These are phyloP conservation scores for Boletus tomentosulus DNA, from an alignment of 768 basidiomycete species.

Conservation along the genomic window DNA sequence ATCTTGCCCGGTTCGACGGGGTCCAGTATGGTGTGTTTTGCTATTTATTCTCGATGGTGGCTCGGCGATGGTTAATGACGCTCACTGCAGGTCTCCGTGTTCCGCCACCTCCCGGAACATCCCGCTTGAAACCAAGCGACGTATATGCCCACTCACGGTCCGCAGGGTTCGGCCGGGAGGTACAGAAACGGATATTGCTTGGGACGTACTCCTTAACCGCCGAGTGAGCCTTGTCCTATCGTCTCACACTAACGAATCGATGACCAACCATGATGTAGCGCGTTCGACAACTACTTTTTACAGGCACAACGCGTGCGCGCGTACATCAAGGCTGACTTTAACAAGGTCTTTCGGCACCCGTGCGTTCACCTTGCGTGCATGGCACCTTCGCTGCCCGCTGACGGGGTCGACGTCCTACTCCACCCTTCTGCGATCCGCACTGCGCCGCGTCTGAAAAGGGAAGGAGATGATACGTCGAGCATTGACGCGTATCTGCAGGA, in stretches of 20 bases:
- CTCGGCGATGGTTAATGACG: not conserved
- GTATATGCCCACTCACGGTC: conserved; percentile 68
- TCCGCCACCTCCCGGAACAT: conserved; percentile 37
- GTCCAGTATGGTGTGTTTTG: conserved; percentile 68
- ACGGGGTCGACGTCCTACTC: conserved; percentile 71
- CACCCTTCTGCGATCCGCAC: conserved; percentile 87
- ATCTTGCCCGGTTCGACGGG: conserved; percentile 86
- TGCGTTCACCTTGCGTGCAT: conserved; percentile 41
- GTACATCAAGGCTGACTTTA: conserved; percentile 69
- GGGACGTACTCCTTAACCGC: conserved; percentile 91
- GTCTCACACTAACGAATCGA: not conserved
- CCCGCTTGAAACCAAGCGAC: conserved; percentile 46
- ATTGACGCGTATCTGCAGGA: conserved; percentile 82
- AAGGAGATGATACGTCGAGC: conserved; percentile 11
- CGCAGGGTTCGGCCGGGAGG: conserved; percentile 76
- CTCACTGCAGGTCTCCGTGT: conserved; percentile 46
- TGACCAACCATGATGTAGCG: conserved; percentile 41
- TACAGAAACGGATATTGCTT: conserved; percentile 79
- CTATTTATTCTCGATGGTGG: not conserved
- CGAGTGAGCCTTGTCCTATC: conserved; percentile 52
- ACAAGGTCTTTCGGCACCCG: conserved; percentile 57
- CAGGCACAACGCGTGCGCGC: conserved; percentile 84
- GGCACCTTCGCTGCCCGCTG: not conserved
- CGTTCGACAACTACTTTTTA: conserved; percentile 97
- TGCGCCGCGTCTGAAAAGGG: conserved; percentile 55